A percentile compares a stretch with the other conserved stretches of the same genome.
These are phyloP conservation scores for Sclerotinia spermophila DNA, from an alignment of 2,329 filamentous ascomycete genomes.

Conservation along the genomic window DNA sequence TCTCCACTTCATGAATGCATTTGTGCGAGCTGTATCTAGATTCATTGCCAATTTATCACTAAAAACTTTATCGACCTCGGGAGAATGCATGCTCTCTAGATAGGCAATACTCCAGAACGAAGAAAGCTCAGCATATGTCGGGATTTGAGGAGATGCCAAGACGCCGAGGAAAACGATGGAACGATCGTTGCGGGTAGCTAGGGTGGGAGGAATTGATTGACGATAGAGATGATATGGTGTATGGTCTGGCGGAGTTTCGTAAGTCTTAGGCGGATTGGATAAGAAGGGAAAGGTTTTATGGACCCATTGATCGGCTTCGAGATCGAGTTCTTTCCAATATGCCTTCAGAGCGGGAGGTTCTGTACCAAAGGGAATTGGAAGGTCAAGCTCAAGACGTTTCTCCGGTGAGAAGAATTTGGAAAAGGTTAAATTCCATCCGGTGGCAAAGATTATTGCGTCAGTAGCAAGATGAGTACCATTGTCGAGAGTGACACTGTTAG, in stretches of 20 bases:
- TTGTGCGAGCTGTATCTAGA: neutral
- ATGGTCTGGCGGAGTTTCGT: neutral
- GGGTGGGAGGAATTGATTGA: constrained; percentile 28
- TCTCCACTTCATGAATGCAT: constrained; percentile 16
- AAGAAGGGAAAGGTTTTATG: constrained; percentile 19
- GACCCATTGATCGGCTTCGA: constrained; percentile 8
- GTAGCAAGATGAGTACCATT: constrained; percentile 6
- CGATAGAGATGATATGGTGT: constrained; percentile 43
- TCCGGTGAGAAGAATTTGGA: constrained; percentile 14
- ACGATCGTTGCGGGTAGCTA: constrained; percentile 36
- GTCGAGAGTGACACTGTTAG: neutral
- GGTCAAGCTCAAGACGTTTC: constrained; percentile 12
- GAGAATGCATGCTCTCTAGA: constrained; percentile 19
- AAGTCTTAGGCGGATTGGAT: constrained; percentile 13
- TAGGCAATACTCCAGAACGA: constrained; percentile 19
- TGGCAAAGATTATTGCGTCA: constrained; percentile 14
- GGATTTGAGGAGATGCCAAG: constrained; percentile 14
- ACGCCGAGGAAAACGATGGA: constrained; percentile 37
- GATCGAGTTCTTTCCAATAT: constrained; percentile 11
- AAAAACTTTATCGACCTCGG: neutral
- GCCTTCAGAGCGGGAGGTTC: neutral
- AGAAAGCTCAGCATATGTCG: constrained; percentile 19
- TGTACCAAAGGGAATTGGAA: constrained; percentile 6
- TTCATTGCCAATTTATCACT: constrained; percentile 10
- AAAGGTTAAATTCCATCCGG: constrained; percentile 17